Percentiles rank a stretch among this genome's conserved stretches.
Conservation (phyloP, 192 early-diverging fungal species). For the Coemansia sp. region DNA sequence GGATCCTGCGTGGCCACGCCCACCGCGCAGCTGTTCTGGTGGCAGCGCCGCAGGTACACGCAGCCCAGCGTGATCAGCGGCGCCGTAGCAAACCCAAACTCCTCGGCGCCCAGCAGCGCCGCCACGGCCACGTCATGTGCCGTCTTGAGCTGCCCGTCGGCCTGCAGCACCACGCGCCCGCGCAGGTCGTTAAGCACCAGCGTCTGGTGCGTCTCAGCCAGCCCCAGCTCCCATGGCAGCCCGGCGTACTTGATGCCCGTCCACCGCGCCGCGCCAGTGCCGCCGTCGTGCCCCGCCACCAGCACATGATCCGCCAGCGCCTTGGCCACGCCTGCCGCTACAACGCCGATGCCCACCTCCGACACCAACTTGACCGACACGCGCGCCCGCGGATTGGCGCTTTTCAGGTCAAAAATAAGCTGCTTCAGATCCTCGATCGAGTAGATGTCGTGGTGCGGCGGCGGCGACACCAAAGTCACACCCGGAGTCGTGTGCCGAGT, state of each 20-base stretch:
- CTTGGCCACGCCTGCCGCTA: slow-evolving; percentile 96
- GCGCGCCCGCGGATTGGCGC: slow-evolving; percentile 86
- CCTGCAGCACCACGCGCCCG: slow-evolving; percentile 94
- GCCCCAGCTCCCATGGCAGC: slow-evolving; percentile 97
- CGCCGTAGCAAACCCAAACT: slow-evolving; percentile 98
- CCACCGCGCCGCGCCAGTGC: slow-evolving; percentile 95
- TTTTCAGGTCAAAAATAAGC: slow-evolving; percentile 97
- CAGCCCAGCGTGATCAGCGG: slow-evolving; percentile 98
- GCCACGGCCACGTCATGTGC: slow-evolving; percentile 97
- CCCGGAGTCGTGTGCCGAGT: slow-evolving; percentile 96
- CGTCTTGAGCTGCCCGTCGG: slow-evolving; percentile 98
- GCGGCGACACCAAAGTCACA: slow-evolving; percentile 94
- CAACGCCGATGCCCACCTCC: slow-evolving; percentile 96
- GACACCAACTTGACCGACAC: slow-evolving; percentile 97
- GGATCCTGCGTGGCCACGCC: slow-evolving; percentile 98
- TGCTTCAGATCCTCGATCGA: slow-evolving; percentile 99
- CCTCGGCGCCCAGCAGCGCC: slow-evolving; percentile 96
- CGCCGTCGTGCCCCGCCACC: slow-evolving; percentile 95
- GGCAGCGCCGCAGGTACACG: slow-evolving; percentile 92
- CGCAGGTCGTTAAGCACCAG: slow-evolving; percentile 95
- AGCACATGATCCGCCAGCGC: slow-evolving; percentile 97
- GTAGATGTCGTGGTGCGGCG: slow-evolving; percentile 99
- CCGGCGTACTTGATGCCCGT: slow-evolving; percentile 99
- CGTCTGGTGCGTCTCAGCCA: slow-evolving; percentile 99
- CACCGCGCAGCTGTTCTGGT: slow-evolving; percentile 94